phyloP scores from a whole-genome alignment of 2,329 filamentous ascomycete species.

The Metarhizium guizhouense region DNA sequence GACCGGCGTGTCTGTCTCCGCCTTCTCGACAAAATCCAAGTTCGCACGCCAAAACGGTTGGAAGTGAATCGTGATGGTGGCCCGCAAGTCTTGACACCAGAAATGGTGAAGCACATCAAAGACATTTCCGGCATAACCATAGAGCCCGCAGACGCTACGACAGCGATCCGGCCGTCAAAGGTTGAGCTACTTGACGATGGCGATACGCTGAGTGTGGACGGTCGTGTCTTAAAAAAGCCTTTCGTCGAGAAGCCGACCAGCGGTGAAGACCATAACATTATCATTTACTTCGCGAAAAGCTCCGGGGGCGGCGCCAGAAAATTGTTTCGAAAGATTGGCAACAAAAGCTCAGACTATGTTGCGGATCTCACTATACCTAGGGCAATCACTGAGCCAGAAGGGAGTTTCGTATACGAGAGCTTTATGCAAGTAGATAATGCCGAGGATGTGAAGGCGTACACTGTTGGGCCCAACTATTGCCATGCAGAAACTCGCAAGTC shows the following conservation, averaged over 20 bases:
- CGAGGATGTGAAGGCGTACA: slow-evolving; percentile 98
- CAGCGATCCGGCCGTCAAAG: slow-evolving; percentile 55
- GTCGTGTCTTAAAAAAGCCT: slow-evolving; percentile 71
- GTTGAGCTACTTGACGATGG: slow-evolving; percentile 86
- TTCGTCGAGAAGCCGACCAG: slow-evolving; percentile 99
- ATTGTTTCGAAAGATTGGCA: slow-evolving; percentile 93
- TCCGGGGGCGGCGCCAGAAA: slow-evolving; percentile 83
- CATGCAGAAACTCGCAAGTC: slow-evolving; percentile 97
- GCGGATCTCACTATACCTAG: slow-evolving; percentile 66
- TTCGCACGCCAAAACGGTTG: slow-evolving; percentile 79
- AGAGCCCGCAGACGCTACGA: slow-evolving; percentile 56
- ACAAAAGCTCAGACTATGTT: slow-evolving; percentile 96
- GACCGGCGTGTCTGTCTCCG: slow-evolving; percentile 83
- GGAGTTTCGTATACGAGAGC: slow-evolving; percentile 94
- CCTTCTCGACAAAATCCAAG: slow-evolving; percentile 80
- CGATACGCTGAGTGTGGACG: slow-evolving; percentile 83
- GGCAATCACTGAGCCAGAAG: slow-evolving; percentile 68
- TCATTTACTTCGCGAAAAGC: slow-evolving; percentile 89
- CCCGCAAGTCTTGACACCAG: slow-evolving; percentile 65
- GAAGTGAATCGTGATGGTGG: slow-evolving; percentile 93
- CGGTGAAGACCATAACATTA: slow-evolving; percentile 96
- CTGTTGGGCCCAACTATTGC: slow-evolving; percentile 85
- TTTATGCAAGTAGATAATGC: slow-evolving; percentile 95
- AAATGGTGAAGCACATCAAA: slow-evolving; percentile 72
- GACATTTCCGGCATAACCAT: slow-evolving; percentile 71